Conservation (phyloP, 2,329 filamentous ascomycete genomes). For the Penicillium sclerotiorum region DNA sequence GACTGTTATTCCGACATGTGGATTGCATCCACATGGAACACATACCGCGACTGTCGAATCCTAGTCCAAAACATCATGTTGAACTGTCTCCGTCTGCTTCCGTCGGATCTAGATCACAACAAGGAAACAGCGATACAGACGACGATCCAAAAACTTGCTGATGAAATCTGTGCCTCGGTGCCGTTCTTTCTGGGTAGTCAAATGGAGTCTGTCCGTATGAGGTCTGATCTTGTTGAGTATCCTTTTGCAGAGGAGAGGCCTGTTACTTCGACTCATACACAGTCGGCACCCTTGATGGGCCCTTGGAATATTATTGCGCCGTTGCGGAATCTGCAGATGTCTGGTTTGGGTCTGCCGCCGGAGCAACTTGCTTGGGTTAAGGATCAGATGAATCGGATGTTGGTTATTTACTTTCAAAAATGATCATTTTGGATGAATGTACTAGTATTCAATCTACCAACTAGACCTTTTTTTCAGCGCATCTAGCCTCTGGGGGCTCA, state of each 20-base stretch:
- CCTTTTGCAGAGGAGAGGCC: slow-evolving; percentile 24
- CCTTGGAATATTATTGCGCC: slow-evolving; percentile 27
- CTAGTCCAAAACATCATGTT: slow-evolving; percentile 31
- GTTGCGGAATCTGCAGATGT: slow-evolving; percentile 23
- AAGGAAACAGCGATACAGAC: slow-evolving; percentile 6
- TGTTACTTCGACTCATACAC: slow-evolving; percentile 20
- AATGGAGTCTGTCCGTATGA: slow-evolving; percentile 24
- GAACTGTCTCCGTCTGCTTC: slow-evolving; percentile 24
- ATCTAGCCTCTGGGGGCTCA: too few relatives aligned
- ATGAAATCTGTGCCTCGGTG: slow-evolving; percentile 31
- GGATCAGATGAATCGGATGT: slow-evolving; percentile 26
- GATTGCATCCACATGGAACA: slow-evolving; percentile 34
- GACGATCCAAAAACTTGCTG: slow-evolving; percentile 21
- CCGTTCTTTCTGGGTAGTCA: slow-evolving; percentile 33
- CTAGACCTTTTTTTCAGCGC: too few relatives aligned
- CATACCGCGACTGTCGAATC: slow-evolving; percentile 32
- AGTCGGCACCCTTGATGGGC: slow-evolving; percentile 30
- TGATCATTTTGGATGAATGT: neutral
- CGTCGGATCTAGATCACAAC: slow-evolving; percentile 6
- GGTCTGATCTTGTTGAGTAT: slow-evolving; percentile 24
- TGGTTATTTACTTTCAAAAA: slow-evolving; percentile 28
- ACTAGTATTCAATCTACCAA: neutral
- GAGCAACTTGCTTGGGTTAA: slow-evolving; percentile 26
- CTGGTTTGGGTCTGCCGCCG: slow-evolving; percentile 20
- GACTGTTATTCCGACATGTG: slow-evolving; percentile 36